Evolutionary conservation across 257 asterid genomes (phyloP), one percentile per base, ranked within the genome.

Genomic region (Knoxia roxburghii): DNA sequence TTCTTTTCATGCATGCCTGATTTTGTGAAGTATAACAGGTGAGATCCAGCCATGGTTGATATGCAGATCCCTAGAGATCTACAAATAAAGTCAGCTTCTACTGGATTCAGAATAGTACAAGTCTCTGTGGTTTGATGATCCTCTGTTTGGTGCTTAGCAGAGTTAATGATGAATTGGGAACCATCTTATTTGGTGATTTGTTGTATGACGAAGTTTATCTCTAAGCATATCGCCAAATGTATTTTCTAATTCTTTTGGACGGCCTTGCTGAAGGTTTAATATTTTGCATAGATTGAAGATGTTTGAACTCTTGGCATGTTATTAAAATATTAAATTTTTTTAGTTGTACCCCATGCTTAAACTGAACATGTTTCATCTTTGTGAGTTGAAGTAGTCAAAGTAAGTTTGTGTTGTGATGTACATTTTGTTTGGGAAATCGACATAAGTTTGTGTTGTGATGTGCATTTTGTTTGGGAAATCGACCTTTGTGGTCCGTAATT

Each of bases 21-120:
- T 70, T 71, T 60, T 18, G 23, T 63, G 23, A 43, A 41, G 29
- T 41, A 2, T 18, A n/a, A 64, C 79, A 67, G 72, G 33, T 68
- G 65, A 65, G 67, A 12, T 49, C 11, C 39, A 11, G 63, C 9
- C 17, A 5, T 26, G 26, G 68, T 41, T 15, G 63, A 20, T 50
- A 1, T 64, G 45, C 45, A 26, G 68, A 45, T 45, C 20, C 64
- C 18, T n/a, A n/a, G n/a, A 55, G 23, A 26, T 57, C 54, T 46
- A 59, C 60, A 29, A 50, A 45, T 64, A 12, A 23, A n/a, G 53
- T 33, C 51, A 7, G 21, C 8, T 48, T 61, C 41, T 30, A 32
- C 41, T 49, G 65, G 65, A 71, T 54, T 15, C 1, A 39, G 32
- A 64, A 55, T 7, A 7, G 35, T 20, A 41, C 23, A 41, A 37